Evolutionary conservation across 495 filamentous ascomycete species (phyloP).

Genomic region (Beverwykella pulmonaria): DNA sequence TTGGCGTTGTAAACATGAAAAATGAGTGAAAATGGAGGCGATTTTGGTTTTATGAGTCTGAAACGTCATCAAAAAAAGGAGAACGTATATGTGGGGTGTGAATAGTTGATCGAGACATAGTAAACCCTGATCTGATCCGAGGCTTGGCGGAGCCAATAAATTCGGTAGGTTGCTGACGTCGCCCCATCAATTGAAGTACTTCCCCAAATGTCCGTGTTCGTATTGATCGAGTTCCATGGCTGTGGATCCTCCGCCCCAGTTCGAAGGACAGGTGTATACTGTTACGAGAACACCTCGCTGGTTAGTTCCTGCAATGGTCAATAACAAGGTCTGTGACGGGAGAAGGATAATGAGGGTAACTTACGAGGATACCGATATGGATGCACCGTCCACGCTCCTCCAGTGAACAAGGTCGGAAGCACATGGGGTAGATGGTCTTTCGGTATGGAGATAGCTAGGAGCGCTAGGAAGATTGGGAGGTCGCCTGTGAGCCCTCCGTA

Average conservation of each 20-base stretch:
- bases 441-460: constrained; percentile 39
- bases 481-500: constrained; percentile 43
- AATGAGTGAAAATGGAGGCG: no score
- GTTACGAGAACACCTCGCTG: constrained; percentile 31
- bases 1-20: no score
- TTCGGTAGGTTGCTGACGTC: neutral
- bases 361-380: constrained; percentile 10
- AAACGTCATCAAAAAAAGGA: no score
- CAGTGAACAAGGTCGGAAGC: constrained; percentile 17
- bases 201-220: constrained; percentile 21
- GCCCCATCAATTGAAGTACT: constrained; percentile 25
- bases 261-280: constrained; percentile 20
- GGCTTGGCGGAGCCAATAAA: constrained; percentile 12
- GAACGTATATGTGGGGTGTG: constrained; percentile 12
- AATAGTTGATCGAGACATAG: neutral
- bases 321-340: neutral
- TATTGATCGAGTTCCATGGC: constrained; percentile 14
- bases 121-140: neutral
- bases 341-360: neutral
- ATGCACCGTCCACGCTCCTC: constrained; percentile 20
- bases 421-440: constrained; percentile 1
- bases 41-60: no score
- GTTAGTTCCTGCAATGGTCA: constrained; percentile 4
- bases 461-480: constrained; percentile 41
- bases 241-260: constrained; percentile 4